Evolutionary conservation across 2,329 filamentous ascomycete species (phyloP).

Genomic region (Exserohilum turcica): DNA sequence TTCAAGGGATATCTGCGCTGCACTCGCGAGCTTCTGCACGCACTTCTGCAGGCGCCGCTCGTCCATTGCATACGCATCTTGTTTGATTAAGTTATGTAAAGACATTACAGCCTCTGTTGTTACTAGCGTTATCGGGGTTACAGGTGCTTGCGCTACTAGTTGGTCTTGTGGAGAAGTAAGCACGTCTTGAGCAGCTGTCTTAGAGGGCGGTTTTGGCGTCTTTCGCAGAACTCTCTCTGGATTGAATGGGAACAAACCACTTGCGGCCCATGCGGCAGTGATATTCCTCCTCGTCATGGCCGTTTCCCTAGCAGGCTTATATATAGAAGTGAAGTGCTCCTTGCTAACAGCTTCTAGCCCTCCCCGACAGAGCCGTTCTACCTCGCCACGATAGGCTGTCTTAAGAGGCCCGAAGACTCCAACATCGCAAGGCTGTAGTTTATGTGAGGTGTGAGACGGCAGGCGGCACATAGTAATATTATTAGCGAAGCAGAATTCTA

Average conservation of each 20-base stretch:
- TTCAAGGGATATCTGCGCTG: too few relatives aligned
- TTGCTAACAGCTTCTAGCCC: constrained; percentile 14
- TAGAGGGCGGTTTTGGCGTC: constrained; percentile 26
- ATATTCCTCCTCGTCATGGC: too few relatives aligned
- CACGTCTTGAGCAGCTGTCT: constrained; percentile 14
- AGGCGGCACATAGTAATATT: constrained; percentile 31
- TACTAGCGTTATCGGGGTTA: constrained; percentile 25
- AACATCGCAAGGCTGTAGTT: too few relatives aligned
- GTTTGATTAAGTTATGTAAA: constrained; percentile 21
- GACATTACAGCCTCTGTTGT: constrained; percentile 18
- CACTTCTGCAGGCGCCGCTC: constrained; percentile 17
- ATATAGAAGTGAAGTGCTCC: constrained; percentile 9
- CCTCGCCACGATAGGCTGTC: constrained; percentile 13
- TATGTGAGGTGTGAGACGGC: too few relatives aligned
- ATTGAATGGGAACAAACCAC: constrained; percentile 40
- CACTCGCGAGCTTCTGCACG: too few relatives aligned
- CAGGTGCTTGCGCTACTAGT: constrained; percentile 2
- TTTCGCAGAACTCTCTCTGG: constrained; percentile 36
- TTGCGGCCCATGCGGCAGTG: too few relatives aligned
- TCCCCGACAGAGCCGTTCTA: constrained; percentile 8
- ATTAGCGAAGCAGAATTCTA: constrained; percentile 41
- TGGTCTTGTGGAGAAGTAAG: constrained; percentile 20
- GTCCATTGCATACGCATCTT: constrained; percentile 19
- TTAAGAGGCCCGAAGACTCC: constrained; percentile 15
- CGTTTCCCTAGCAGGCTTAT: too few relatives aligned